Evolutionary conservation across 2,329 filamentous ascomycete genomes (phyloP), one percentile per base, ranked within the genome.

Genomic region (Botrytis pseudocinerea): DNA sequence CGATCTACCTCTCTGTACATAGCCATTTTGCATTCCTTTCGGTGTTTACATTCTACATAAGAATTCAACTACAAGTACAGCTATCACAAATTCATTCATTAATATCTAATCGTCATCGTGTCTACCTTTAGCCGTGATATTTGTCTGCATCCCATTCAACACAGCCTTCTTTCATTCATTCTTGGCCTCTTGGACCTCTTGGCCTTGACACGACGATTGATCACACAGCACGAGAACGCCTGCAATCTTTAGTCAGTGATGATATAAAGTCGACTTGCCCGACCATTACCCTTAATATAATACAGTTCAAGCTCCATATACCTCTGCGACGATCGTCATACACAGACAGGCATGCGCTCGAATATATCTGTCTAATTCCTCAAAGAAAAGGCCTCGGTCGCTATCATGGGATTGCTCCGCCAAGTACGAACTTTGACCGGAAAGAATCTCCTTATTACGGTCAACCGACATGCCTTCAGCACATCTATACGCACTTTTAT

Each of bases 371-470:
- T 61, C 68, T 59, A 46, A 61, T 61, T 38, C 40, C 10, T 70
- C 22, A 16, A 61, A 25, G 32, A 59, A 70, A 69, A 46, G 57
- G 22, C 62, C 57, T 32, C n/a, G 22, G 32, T 64, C 70, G 42
- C 69, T 57, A 69, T 35, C 28, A 89, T 89, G 87, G 82, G 83
- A 65, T 82, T 90, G 79, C 74, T 87, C 76, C 84, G 85, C 75
- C 90, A 91, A 80, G 86, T 87, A 69, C 85, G 86, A 84, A 91
- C 89, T 66, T 82, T 92, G 74, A 87, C 86, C 78, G 82, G 82
- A 77, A 92, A 92, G 81, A 91, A 91, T 78, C 82, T 90, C 71
- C 85, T 87, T 71, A 88, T 90, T 76, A 83, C 89, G 22, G 77
- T 90, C 48, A 77, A 85, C 61, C 87, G 89, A 9, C 89, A 90